phyloP scores from a whole-genome alignment of 371 early-diverging fungal species.

The Rhizopus sp. region DNA sequence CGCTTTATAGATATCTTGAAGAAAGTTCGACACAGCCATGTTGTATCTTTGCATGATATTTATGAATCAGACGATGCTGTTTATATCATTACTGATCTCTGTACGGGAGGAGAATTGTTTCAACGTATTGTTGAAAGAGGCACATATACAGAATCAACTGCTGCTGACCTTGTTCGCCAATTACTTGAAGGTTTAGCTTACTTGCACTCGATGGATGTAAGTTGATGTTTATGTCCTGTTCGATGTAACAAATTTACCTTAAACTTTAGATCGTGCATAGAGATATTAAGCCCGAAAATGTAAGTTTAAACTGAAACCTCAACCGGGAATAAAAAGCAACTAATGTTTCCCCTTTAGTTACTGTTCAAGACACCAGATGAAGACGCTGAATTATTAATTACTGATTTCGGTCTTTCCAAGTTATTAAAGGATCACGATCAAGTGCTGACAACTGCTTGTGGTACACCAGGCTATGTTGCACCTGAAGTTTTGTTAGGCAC shows the following conservation, averaged over 20 bases:
- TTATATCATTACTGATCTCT: conserved; percentile 81
- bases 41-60: conserved; percentile 76
- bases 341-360: conserved; percentile 29
- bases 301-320: conserved; percentile 7
- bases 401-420: conserved; percentile 83
- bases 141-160: conserved; percentile 72
- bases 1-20: conserved; percentile 59
- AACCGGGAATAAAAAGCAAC: too few relatives aligned
- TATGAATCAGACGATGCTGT: conserved; percentile 77
- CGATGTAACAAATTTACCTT: neutral
- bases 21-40: conserved; percentile 74
- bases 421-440: conserved; percentile 62
- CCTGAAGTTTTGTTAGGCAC: conserved; percentile 78
- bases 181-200: conserved; percentile 79
- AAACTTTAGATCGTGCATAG: conserved; percentile 72
- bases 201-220: conserved; percentile 67
- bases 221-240: neutral
- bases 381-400: conserved; percentile 60
- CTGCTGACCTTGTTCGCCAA: conserved; percentile 64
- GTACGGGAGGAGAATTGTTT: conserved; percentile 85
- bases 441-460: conserved; percentile 75
- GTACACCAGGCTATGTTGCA: conserved; percentile 86
- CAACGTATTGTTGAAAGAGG: conserved; percentile 76
- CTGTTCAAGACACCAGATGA: conserved; percentile 56
- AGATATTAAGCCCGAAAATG: conserved; percentile 84